Percentiles rank a stretch among this genome's conserved stretches.
These are phyloP conservation scores for Colletotrichum coccodes DNA, from an alignment of 2,329 filamentous ascomycete species.

Conservation along the genomic window DNA sequence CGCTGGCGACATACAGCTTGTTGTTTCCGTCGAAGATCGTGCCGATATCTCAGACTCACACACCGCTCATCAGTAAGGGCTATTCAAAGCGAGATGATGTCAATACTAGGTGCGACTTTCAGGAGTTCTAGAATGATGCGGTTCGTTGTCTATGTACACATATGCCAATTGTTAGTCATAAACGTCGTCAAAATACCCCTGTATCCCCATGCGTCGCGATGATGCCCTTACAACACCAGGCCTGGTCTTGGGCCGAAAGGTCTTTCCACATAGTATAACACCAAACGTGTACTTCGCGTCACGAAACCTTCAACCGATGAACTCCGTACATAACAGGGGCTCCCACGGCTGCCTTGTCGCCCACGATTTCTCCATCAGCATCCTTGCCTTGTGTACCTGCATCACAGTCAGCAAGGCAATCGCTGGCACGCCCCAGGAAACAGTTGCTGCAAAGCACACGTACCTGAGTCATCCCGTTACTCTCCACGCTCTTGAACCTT, in stretches of 20 bases:
- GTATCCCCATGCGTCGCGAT: neutral
- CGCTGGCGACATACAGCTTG: no score
- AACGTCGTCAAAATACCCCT: neutral
- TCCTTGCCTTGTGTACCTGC: conserved; percentile 68
- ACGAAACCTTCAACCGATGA: conserved; percentile 64
- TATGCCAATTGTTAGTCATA: neutral
- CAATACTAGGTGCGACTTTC: no score
- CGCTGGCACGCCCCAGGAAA: neutral
- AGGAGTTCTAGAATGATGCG: no score
- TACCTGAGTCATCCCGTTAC: conserved; percentile 81
- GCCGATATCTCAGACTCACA: no score
- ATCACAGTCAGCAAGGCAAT: neutral
- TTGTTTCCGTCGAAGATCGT: no score
- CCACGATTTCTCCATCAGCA: conserved; percentile 77
- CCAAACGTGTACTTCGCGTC: neutral
- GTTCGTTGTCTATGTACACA: neutral
- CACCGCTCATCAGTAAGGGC: no score
- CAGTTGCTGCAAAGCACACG: conserved; percentile 36
- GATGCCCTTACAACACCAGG: neutral
- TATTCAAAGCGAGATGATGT: no score
- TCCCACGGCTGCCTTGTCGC: conserved; percentile 76
- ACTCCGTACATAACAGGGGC: conserved; percentile 72
- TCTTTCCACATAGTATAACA: neutral
- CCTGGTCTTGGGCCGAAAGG: no score
- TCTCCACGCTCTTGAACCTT: conserved; percentile 74